Percentiles rank a stretch among this genome's conserved stretches.
Conservation (phyloP, 306 rosid genomes). For the Quercus bicolor region DNA sequence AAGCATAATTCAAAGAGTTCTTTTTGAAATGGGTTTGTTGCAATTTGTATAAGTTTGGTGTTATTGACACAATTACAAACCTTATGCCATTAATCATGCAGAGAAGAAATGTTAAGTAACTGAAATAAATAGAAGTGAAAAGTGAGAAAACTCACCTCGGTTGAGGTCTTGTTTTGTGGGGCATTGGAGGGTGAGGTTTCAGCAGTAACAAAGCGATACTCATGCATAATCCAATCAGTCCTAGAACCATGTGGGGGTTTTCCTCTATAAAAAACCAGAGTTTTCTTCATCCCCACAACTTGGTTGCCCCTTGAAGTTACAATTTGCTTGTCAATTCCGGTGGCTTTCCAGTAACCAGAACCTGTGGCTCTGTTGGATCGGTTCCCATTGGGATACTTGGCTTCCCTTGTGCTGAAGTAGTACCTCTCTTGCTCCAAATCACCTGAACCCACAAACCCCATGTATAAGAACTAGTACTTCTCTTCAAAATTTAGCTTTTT, state of each 20-base stretch:
- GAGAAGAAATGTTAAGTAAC: not conserved
- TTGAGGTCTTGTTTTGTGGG: constrained; percentile 13
- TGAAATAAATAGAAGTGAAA: not conserved
- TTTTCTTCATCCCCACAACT: constrained; percentile 83
- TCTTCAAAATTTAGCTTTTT: too few relatives aligned
- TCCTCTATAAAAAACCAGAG: constrained; percentile 88
- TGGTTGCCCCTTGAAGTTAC: constrained; percentile 37
- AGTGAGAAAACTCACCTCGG: constrained; percentile 30
- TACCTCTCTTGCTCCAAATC: constrained; percentile 80
- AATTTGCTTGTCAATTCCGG: constrained; percentile 86
- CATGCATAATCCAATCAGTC: constrained; percentile 99
- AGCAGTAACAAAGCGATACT: constrained; percentile 63
- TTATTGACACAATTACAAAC: not conserved
- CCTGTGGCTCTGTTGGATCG: constrained; percentile 87
- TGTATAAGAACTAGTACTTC: not conserved
- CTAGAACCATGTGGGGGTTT: constrained; percentile 86
- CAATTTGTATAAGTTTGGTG: not conserved
- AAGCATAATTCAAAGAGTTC: not conserved
- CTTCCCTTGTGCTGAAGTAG: constrained; percentile 88
- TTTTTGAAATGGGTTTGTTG: not conserved
- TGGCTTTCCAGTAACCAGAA: constrained; percentile 97
- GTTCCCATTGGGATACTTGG: constrained; percentile 90
- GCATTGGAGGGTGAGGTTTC: constrained; percentile 12
- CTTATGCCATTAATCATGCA: not conserved
- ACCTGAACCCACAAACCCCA: constrained; percentile 38